Conservation (phyloP, 768 basidiomycete species). For the Xerocomellus intermedius region DNA sequence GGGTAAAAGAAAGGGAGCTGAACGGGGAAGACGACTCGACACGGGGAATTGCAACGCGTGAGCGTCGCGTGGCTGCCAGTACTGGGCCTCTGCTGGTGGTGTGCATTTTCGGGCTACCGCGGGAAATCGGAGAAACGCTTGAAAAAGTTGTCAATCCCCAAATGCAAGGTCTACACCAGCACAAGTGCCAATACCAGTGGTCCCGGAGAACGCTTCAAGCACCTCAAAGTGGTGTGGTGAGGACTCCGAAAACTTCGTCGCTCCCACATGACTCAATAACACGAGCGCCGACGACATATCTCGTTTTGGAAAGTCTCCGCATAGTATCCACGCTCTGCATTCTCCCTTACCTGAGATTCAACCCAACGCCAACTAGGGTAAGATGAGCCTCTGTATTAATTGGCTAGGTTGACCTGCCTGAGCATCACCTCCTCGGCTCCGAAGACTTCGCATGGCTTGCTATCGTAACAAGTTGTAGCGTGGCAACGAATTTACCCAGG, state of each 20-base stretch:
- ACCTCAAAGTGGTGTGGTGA: not conserved
- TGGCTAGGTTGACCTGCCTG: too few species aligned
- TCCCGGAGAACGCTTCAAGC: not conserved
- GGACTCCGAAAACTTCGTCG: not conserved
- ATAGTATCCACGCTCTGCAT: too few species aligned
- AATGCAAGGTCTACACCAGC: not conserved
- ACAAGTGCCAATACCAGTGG: not conserved
- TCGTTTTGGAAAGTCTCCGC: constrained; percentile 18
- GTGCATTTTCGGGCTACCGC: not conserved
- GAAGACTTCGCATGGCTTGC: not conserved
- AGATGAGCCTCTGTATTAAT: too few species aligned
- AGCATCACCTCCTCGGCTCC: not conserved
- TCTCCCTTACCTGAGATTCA: not conserved
- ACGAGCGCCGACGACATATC: constrained; percentile 20
- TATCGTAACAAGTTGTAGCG: not conserved
- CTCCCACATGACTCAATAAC: constrained; percentile 5
- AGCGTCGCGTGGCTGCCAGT: constrained; percentile 5
- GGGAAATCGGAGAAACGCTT: not conserved
- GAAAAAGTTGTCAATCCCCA: not conserved
- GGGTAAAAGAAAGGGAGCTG: not conserved
- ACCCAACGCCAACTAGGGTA: not conserved
- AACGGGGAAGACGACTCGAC: not conserved
- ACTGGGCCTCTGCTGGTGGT: not conserved
- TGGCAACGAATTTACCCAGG: not conserved
- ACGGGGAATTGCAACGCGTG: not conserved